These are phyloP conservation scores for Filobasidium floriforme DNA, from an alignment of 768 basidiomycete species.

Conservation along the genomic window DNA sequence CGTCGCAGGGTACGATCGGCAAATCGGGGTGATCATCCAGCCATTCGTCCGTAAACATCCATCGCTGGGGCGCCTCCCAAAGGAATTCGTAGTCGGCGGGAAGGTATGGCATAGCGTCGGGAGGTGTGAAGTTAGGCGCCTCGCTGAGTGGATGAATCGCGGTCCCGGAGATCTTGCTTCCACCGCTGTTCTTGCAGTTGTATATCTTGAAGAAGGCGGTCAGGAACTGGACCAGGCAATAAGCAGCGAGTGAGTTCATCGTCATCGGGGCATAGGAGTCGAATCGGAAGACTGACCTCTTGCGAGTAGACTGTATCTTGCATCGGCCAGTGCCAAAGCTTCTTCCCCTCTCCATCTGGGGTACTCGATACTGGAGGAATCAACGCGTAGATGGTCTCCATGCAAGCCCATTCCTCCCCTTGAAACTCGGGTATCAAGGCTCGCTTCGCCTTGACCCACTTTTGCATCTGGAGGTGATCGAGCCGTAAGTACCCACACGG, in stretches of 20 bases:
- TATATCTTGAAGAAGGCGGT: background rate
- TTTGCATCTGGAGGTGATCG: no score
- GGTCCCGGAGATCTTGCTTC: background rate
- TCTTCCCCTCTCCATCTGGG: background rate
- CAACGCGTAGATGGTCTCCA: no score
- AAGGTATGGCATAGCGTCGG: background rate
- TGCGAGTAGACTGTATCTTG: background rate
- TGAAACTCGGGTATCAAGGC: no score
- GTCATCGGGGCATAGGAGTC: background rate
- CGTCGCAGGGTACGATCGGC: background rate
- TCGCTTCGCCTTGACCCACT: no score
- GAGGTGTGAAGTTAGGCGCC: background rate
- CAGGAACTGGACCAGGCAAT: background rate
- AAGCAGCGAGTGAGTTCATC: background rate
- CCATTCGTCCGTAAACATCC: conserved; percentile 4
- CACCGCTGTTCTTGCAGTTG: background rate
- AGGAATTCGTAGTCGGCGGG: background rate
- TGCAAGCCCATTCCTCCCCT: no score
- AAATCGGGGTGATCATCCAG: background rate
- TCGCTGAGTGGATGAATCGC: background rate
- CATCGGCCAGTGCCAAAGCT: conserved; percentile 1
- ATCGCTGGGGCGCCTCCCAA: background rate
- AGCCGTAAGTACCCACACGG: no score
- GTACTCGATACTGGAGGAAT: no score
- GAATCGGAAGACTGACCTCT: background rate